phyloP scores from a whole-genome alignment of 345 rosid species.

The Populus simonii region DNA sequence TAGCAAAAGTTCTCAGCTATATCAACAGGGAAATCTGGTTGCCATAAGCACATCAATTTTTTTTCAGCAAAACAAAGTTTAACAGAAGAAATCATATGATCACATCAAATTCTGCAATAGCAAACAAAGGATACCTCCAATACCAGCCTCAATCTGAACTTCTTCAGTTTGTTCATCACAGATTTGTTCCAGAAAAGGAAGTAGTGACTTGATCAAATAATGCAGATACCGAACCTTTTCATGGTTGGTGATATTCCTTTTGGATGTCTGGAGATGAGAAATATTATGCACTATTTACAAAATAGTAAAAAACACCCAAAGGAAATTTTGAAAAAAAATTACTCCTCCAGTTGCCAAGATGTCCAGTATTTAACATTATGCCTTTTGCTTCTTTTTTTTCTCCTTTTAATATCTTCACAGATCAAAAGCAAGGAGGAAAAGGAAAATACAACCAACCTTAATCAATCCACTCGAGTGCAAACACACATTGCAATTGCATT shows the following conservation, averaged over 20 bases:
- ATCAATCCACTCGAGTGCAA: conserved; percentile 60
- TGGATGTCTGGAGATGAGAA: conserved; percentile 51
- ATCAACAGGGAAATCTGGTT: conserved; percentile 26
- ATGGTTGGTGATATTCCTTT: conserved; percentile 30
- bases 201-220: conserved; percentile 47
- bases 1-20: conserved; percentile 40
- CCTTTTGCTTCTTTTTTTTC: background rate
- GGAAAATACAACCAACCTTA: conserved; percentile 40
- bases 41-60: conserved; percentile 19
- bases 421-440: background rate
- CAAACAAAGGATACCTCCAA: conserved; percentile 41
- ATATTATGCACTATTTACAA: conserved; percentile 7
- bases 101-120: background rate
- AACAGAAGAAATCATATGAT: conserved; percentile 1
- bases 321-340: background rate
- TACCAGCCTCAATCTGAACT: conserved; percentile 50
- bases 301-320: background rate
- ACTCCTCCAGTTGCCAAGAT: background rate
- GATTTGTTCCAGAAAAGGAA: conserved; percentile 60
- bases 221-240: conserved; percentile 54
- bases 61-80: conserved; percentile 14
- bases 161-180: conserved; percentile 52
- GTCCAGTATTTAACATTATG: background rate
- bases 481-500: conserved; percentile 81
- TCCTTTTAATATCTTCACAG: background rate